Evolutionary conservation across 306 rosid species (phyloP).

Genomic region (Rosa rugosa): DNA sequence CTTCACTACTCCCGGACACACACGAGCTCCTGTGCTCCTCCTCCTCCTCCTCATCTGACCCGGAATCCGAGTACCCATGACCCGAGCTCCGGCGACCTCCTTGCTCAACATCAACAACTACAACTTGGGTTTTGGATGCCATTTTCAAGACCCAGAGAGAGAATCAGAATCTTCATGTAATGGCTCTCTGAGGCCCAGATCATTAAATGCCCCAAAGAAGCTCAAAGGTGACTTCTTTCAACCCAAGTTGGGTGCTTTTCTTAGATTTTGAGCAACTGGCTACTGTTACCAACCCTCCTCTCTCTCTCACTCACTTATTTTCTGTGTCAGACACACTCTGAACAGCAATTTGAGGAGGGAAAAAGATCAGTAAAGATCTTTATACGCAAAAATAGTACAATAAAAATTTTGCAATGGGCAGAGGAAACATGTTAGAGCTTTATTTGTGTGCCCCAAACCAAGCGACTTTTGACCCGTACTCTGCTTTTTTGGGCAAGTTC

Average conservation of each 20-base stretch:
- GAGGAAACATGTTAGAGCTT: constrained; percentile 8
- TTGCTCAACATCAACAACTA: constrained; percentile 36
- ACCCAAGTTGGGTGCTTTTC: constrained; percentile 25
- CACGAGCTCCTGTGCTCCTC: constrained; percentile 37
- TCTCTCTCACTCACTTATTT: constrained; percentile 5
- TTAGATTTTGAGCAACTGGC: constrained; percentile 24
- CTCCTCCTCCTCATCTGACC: constrained; percentile 10
- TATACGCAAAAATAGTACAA: not conserved
- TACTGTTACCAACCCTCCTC: constrained; percentile 30
- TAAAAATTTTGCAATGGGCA: not conserved
- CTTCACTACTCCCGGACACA: constrained; percentile 33
- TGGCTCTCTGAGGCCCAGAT: constrained; percentile 33
- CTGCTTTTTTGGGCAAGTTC: not conserved
- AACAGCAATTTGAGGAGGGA: constrained; percentile 25
- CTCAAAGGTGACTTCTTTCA: constrained; percentile 31
- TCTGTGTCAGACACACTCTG: constrained; percentile 23
- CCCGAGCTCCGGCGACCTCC: constrained; percentile 41
- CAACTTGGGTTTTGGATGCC: constrained; percentile 46
- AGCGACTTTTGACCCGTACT: not conserved
- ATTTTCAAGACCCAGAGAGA: constrained; percentile 47
- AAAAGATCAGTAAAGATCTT: constrained; percentile 21
- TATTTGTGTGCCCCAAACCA: constrained; percentile 9
- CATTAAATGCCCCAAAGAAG: constrained; percentile 47
- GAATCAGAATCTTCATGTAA: constrained; percentile 65
- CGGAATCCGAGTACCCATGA: constrained; percentile 3